These are phyloP conservation scores for Aspergillus sojae DNA, from an alignment of 2,329 filamentous ascomycete species.

Conservation along the genomic window DNA sequence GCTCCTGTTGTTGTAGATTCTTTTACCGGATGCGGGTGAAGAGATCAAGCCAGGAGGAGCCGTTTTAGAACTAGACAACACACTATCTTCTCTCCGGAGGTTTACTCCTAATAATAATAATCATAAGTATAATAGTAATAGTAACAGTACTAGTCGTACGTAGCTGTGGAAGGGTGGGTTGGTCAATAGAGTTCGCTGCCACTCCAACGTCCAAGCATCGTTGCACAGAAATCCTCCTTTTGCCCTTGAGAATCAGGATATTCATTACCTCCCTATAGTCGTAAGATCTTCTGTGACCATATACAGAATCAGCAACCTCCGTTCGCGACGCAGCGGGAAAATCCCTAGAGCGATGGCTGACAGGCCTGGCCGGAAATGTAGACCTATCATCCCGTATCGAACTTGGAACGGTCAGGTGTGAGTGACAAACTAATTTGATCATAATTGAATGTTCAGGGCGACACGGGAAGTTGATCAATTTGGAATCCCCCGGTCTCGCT, in stretches of 20 bases:
- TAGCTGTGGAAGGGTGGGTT: not conserved
- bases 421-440: not conserved
- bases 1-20: not conserved
- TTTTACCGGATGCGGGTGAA: not conserved
- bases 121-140: not conserved
- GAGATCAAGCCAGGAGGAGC: not conserved
- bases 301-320: not conserved
- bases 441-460: not conserved
- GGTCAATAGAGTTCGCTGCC: not conserved
- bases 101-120: not conserved
- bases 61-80: not conserved
- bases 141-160: not conserved
- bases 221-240: conserved; percentile 1
- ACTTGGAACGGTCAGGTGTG: not conserved
- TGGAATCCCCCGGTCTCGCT: not conserved
- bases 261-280: not conserved
- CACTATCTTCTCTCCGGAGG: not conserved
- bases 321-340: not conserved
- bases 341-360: not conserved
- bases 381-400: not conserved
- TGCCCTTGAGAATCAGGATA: not conserved
- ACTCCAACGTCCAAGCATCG: conserved; percentile 2
- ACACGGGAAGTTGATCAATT: not conserved
- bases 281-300: not conserved
- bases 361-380: not conserved